Evolutionary conservation across 345 rosid species (phyloP).

Genomic region (Brassica nigra): DNA sequence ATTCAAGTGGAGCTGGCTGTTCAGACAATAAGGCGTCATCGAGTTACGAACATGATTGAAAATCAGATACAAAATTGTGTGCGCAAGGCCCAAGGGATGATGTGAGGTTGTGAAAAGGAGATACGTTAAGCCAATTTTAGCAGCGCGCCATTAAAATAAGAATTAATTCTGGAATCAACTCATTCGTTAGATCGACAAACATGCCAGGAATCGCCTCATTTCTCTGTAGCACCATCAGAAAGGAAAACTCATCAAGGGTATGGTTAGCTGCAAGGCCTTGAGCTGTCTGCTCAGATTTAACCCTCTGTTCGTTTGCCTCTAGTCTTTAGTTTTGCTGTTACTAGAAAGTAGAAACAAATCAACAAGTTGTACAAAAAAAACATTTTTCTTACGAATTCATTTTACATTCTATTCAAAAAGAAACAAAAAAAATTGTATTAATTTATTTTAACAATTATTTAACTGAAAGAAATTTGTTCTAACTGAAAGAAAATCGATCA

Average conservation of each 20-base stretch:
- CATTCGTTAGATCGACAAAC: neutral
- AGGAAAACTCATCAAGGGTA: neutral
- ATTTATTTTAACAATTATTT: neutral
- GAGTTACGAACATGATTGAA: neutral
- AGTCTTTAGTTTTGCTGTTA: neutral
- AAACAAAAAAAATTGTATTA: neutral
- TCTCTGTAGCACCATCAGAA: neutral
- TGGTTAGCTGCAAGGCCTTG: neutral
- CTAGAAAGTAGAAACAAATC: neutral
- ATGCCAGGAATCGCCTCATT: neutral
- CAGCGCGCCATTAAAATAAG: no score
- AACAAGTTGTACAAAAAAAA: neutral
- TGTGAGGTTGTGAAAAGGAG: no score
- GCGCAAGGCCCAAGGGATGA: neutral
- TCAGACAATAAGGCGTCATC: neutral
- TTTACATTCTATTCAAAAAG: no score
- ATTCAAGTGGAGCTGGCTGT: neutral
- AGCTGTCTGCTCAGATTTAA: neutral
- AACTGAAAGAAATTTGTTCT: neutral
- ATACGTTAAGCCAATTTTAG: no score
- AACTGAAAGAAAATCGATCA: neutral
- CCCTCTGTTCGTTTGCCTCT: neutral
- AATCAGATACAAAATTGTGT: neutral
- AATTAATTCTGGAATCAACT: neutral
- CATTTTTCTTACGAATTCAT: neutral